Evolutionary conservation across 805 yeast genomes (phyloP).

Genomic region (Jamesozyma gamospora): DNA sequence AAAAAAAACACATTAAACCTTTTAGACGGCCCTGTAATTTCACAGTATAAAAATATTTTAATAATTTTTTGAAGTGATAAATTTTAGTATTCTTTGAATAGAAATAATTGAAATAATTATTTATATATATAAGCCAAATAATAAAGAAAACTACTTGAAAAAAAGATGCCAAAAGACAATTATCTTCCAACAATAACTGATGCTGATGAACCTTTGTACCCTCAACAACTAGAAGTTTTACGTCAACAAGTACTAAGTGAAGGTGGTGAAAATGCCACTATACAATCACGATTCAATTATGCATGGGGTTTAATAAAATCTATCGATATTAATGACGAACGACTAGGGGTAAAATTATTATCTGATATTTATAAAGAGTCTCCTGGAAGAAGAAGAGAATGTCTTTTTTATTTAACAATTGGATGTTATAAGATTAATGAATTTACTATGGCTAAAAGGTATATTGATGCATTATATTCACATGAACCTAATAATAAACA

Average conservation of each 20-base stretch:
- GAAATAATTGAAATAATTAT: too few relatives aligned
- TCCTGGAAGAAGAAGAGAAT: slow-evolving; percentile 79
- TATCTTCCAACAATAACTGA: slow-evolving; percentile 26
- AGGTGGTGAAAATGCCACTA: slow-evolving; percentile 59
- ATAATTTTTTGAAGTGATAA: too few relatives aligned
- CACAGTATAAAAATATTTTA: too few relatives aligned
- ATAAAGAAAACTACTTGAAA: too few relatives aligned
- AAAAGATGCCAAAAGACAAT: slow-evolving; percentile 5
- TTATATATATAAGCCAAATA: too few relatives aligned
- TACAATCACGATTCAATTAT: slow-evolving; percentile 83
- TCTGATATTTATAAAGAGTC: slow-evolving; percentile 62
- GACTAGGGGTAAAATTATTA: slow-evolving; percentile 69
- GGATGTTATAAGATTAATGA: slow-evolving; percentile 88
- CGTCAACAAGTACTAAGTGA: slow-evolving; percentile 72
- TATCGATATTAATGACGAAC: slow-evolving; percentile 47
- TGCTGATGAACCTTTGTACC: slow-evolving; percentile 41
- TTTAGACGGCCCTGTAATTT: background rate
- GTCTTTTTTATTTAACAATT: slow-evolving; percentile 74
- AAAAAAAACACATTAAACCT: too few relatives aligned
- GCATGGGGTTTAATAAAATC: slow-evolving; percentile 95
- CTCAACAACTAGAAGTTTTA: slow-evolving; percentile 65
- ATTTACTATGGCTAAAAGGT: slow-evolving; percentile 73
- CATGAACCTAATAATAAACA: slow-evolving; percentile 83
- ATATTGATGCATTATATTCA: slow-evolving; percentile 63
- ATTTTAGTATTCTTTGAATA: too few relatives aligned